Conservation (phyloP, 2,329 filamentous ascomycete species). For the Ilyonectria destructans region DNA sequence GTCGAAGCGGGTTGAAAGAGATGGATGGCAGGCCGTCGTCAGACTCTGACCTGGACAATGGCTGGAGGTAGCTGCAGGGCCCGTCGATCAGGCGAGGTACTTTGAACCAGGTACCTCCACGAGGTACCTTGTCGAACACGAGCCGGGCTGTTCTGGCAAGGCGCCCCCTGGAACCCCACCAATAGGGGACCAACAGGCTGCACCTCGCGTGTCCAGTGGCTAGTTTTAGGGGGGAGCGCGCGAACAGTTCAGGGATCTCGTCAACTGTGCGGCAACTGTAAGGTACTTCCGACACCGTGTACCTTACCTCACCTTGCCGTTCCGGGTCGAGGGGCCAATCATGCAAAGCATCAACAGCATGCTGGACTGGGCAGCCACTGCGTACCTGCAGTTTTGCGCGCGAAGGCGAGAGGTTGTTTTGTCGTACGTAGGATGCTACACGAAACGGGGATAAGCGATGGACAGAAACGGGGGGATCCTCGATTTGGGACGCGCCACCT, state of each 20-base stretch:
- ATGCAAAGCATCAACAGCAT: slow-evolving; percentile 32
- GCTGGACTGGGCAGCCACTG: slow-evolving; percentile 34
- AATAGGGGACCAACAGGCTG: slow-evolving; percentile 33
- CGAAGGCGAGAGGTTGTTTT: slow-evolving; percentile 13
- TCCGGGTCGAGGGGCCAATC: slow-evolving; percentile 33
- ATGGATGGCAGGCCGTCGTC: slow-evolving; percentile 33
- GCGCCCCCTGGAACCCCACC: slow-evolving; percentile 24
- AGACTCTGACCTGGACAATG: slow-evolving; percentile 41
- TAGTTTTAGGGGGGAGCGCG: slow-evolving; percentile 31
- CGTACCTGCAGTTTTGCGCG: slow-evolving; percentile 44
- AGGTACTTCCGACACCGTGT: slow-evolving; percentile 33
- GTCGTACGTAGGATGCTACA: slow-evolving; percentile 2
- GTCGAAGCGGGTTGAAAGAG: slow-evolving; percentile 27
- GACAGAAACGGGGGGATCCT: neutral
- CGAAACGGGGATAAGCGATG: slow-evolving; percentile 4
- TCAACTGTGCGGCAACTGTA: slow-evolving; percentile 40
- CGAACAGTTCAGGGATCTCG: slow-evolving; percentile 41
- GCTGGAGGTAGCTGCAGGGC: slow-evolving; percentile 46
- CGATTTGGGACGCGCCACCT: neutral
- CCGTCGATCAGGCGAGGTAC: slow-evolving; percentile 45
- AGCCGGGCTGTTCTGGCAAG: slow-evolving; percentile 12
- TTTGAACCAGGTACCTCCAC: slow-evolving; percentile 24
- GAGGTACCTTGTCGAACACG: slow-evolving; percentile 16
- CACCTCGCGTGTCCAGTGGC: slow-evolving; percentile 39
- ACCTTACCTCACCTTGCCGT: slow-evolving; percentile 20